These are phyloP conservation scores for Blastobotrys capitulatus DNA, from an alignment of 1,139 yeast species.

Conservation along the genomic window DNA sequence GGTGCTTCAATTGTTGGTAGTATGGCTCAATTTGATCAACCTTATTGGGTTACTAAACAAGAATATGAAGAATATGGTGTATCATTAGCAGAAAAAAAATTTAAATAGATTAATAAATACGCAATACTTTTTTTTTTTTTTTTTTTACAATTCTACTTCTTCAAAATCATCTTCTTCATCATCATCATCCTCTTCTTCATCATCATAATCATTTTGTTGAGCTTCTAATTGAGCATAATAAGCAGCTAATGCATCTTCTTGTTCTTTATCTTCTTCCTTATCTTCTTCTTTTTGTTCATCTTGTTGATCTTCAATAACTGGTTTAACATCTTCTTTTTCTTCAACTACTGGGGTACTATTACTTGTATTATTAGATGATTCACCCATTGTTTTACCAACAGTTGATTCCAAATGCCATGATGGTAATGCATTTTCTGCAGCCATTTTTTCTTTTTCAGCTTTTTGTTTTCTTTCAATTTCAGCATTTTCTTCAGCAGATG, in stretches of 20 bases:
- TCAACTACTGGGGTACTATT: background rate
- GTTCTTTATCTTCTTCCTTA: constrained; percentile 30
- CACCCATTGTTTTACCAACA: constrained; percentile 50
- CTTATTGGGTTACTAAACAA: constrained; percentile 14
- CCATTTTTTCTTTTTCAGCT: constrained; percentile 51
- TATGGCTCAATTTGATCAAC: constrained; percentile 62
- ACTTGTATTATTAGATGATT: background rate
- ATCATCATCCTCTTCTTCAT: constrained; percentile 37
- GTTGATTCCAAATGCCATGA: constrained; percentile 94
- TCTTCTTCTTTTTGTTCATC: constrained; percentile 26
- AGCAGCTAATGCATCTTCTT: constrained; percentile 71
- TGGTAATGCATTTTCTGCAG: constrained; percentile 92
- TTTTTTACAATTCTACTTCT: constrained; percentile 4
- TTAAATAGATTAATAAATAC: constrained; percentile 1
- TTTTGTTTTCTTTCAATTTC: constrained; percentile 50
- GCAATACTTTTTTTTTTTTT: no score
- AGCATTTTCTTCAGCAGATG: constrained; percentile 81
- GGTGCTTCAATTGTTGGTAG: constrained; percentile 93
- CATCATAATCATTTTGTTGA: constrained; percentile 54
- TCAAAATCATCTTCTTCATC: constrained; percentile 35
- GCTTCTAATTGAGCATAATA: constrained; percentile 69
- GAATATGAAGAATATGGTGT: constrained; percentile 16
- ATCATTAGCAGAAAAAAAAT: constrained; percentile 13
- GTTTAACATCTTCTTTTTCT: constrained; percentile 36
- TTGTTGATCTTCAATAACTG: constrained; percentile 16